Evolutionary conservation across 495 filamentous ascomycete genomes (phyloP).

Genomic region (Penicillium goetzii): DNA sequence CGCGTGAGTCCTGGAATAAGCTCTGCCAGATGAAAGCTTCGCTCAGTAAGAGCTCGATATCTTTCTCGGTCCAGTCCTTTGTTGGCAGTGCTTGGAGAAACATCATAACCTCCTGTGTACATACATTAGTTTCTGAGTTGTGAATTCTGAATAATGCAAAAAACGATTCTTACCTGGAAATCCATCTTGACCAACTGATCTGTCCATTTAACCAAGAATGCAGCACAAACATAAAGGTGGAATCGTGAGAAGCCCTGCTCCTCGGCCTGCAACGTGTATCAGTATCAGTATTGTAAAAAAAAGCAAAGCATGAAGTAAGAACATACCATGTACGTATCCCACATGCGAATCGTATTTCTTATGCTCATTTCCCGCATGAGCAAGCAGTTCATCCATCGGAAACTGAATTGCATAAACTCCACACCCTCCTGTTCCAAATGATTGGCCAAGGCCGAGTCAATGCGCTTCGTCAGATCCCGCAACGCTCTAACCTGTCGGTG

Average conservation of each 20-base stretch:
- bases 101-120: slow-evolving; percentile 92
- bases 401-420: slow-evolving; percentile 99
- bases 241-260: slow-evolving; percentile 98
- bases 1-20: slow-evolving; percentile 83
- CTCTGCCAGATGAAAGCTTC: slow-evolving; percentile 97
- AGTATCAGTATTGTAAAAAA: slow-evolving; percentile 20
- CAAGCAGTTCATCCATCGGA: slow-evolving; percentile 99
- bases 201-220: slow-evolving; percentile 98
- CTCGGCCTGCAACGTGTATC: slow-evolving; percentile 68
- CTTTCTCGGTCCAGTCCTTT: slow-evolving; percentile 95
- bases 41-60: slow-evolving; percentile 91
- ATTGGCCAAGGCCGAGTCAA: slow-evolving; percentile 81
- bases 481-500: slow-evolving; percentile 89
- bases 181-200: slow-evolving; percentile 96
- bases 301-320: background rate
- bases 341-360: slow-evolving; percentile 96
- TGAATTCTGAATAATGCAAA: background rate
- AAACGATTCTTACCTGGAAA: slow-evolving; percentile 60
- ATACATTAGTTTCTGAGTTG: slow-evolving; percentile 12
- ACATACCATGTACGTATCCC: slow-evolving; percentile 96
- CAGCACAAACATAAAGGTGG: slow-evolving; percentile 96
- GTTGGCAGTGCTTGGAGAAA: slow-evolving; percentile 95
- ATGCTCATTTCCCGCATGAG: slow-evolving; percentile 97
- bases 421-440: slow-evolving; percentile 89
- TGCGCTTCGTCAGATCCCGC: slow-evolving; percentile 84